Evolutionary conservation across 345 rosid species (phyloP).

Genomic region (Linum lewisii): DNA sequence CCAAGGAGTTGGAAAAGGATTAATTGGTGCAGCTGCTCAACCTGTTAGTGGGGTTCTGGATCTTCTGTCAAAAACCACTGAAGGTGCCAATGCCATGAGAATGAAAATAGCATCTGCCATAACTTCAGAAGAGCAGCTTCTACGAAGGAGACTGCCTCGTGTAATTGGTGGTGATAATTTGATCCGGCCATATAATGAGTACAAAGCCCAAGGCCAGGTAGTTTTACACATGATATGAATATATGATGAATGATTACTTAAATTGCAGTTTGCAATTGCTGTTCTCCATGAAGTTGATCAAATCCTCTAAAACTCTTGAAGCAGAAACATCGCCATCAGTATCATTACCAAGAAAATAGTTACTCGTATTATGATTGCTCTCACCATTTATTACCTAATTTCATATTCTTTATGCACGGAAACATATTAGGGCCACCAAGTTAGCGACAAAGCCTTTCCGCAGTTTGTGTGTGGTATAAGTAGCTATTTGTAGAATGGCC

Average conservation of each 20-base stretch:
- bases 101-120: conserved; percentile 95
- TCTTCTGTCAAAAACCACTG: conserved; percentile 96
- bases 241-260: not conserved
- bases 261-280: not conserved
- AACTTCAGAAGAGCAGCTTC: conserved; percentile 96
- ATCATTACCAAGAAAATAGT: too few relatives aligned
- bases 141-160: conserved; percentile 87
- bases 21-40: conserved; percentile 97
- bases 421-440: too few relatives aligned
- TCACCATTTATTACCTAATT: not conserved
- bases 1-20: conserved; percentile 96
- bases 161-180: conserved; percentile 83
- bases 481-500: too few relatives aligned
- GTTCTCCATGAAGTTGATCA: not conserved
- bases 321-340: too few relatives aligned
- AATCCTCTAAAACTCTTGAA: too few relatives aligned
- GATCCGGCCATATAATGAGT: conserved; percentile 79
- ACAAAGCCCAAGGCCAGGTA: conserved; percentile 96
- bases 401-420: not conserved
- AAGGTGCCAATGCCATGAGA: conserved; percentile 99
- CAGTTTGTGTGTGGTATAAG: too few relatives aligned
- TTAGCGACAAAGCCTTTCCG: too few relatives aligned
- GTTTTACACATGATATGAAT: not conserved
- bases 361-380: too few relatives aligned
- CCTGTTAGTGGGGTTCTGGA: conserved; percentile 98